Evolutionary conservation across 2,329 filamentous ascomycete species (phyloP).

Genomic region (Fusarium setosum): DNA sequence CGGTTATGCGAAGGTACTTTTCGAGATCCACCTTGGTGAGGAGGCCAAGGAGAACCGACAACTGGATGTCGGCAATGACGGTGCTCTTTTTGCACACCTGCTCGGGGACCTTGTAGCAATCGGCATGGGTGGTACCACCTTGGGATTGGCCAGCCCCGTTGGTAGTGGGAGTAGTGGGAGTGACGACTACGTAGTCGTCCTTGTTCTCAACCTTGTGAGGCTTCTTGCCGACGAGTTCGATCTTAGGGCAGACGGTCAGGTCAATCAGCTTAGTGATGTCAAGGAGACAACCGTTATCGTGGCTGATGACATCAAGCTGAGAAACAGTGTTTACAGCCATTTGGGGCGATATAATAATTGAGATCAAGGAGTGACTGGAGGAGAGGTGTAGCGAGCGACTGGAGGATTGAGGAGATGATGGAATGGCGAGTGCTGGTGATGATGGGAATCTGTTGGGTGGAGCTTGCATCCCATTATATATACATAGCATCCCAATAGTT

Average conservation of each 20-base stretch:
- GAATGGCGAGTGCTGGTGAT: conserved; percentile 17
- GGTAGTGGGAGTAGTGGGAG: conserved; percentile 26
- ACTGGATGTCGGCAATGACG: conserved; percentile 33
- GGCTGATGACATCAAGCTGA: conserved; percentile 34
- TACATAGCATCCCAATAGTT: not conserved
- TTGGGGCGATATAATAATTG: too few relatives aligned
- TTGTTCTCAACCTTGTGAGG: conserved; percentile 32
- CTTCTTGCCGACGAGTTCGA: conserved; percentile 31
- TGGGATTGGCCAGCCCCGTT: conserved; percentile 10
- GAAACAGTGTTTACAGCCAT: conserved; percentile 35
- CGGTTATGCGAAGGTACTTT: conserved; percentile 28
- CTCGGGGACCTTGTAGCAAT: conserved; percentile 30
- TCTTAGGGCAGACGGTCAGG: conserved; percentile 32
- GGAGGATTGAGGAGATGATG: conserved; percentile 3
- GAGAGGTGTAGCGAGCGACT: conserved; percentile 15
- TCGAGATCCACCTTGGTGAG: conserved; percentile 36
- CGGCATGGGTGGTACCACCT: not conserved
- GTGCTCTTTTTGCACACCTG: conserved; percentile 36
- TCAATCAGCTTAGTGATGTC: conserved; percentile 37
- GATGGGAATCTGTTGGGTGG: not conserved
- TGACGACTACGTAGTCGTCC: conserved; percentile 34
- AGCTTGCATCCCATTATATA: conserved; percentile 19
- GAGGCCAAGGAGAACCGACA: conserved; percentile 34
- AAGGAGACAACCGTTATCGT: conserved; percentile 33
- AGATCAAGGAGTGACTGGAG: conserved; percentile 1